Evolutionary conservation across 2,329 filamentous ascomycete genomes (phyloP), one percentile per base, ranked within the genome.

Genomic region (Fusarium ramigenum): DNA sequence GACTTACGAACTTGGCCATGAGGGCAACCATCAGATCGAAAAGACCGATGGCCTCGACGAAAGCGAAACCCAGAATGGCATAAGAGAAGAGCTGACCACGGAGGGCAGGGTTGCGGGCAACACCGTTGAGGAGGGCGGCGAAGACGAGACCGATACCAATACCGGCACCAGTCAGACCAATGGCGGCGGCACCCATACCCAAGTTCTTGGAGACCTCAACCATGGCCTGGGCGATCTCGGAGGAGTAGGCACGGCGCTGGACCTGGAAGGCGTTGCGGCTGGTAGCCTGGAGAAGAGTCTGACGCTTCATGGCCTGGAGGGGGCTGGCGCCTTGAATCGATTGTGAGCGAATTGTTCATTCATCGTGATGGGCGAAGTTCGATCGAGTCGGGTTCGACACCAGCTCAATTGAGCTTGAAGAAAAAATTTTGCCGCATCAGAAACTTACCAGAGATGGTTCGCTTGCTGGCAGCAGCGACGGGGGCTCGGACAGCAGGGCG

Each of bases 81-180:
- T 96, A 96, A 80, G 93, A 93, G 93, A 96, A 97, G 83, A 97
- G 93, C 91, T 97, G 94, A 85, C 93, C 94, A 88, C 93, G 93
- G 88, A 97, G 93, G 83, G 93, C 93, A 83, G 94, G 94, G 93
- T 97, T 97, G 89, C 94, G 93, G 89, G 94, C 93, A 85, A 96
- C 93, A 88, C 91, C 91, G 87, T 93, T 92, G 83, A 97, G 90
- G 84, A 97, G 93, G 82, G 93, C 92, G 84, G 93, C 93, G 91
- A 97, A 97, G 84, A 97, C 94, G 84, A 96, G 91, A 90, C 94
- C 94, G 87, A 96, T 97, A 93, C 94, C 94, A 86, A 96, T 94
- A 94, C 93, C 93, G 83, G 93, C 93, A 92, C 93, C 93, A 84
- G 93, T 93, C 82, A 97, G 93, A 93, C 94, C 94, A 83, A 97